Conservation (phyloP, 1,284 basidiomycete genomes). For the Pyrrhoderma lamaoense region DNA sequence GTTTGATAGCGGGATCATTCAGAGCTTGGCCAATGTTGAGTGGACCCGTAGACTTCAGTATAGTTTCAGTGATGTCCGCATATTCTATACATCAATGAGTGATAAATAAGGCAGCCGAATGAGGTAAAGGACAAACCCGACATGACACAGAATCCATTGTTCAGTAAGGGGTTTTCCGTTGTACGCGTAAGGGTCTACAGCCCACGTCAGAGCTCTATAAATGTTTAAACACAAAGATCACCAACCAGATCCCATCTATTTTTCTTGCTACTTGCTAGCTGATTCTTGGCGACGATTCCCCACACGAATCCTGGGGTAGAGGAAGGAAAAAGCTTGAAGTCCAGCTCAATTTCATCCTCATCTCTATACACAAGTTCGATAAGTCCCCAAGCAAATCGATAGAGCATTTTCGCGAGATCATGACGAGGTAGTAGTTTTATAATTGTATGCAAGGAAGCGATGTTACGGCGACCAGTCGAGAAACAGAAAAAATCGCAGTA, state of each 20-base stretch:
- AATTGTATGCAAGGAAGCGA: slow-evolving; percentile 72
- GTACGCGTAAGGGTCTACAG: slow-evolving; percentile 73
- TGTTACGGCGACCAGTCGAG: slow-evolving; percentile 75
- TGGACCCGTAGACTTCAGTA: slow-evolving; percentile 58
- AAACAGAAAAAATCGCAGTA: slow-evolving; percentile 75
- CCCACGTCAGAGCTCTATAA: not conserved
- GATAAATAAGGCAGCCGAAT: slow-evolving; percentile 13
- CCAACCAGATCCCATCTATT: slow-evolving; percentile 81
- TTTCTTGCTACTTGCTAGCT: slow-evolving; percentile 60
- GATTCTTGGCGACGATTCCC: slow-evolving; percentile 75
- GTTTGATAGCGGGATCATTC: slow-evolving; percentile 55
- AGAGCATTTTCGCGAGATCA: slow-evolving; percentile 63
- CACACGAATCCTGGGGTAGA: slow-evolving; percentile 64
- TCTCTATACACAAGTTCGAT: slow-evolving; percentile 70
- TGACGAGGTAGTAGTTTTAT: slow-evolving; percentile 76
- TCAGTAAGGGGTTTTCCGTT: slow-evolving; percentile 56
- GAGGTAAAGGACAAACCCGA: slow-evolving; percentile 38
- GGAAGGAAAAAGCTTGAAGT: slow-evolving; percentile 64
- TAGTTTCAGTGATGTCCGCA: slow-evolving; percentile 71
- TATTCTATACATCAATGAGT: slow-evolving; percentile 43
- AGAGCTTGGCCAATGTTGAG: slow-evolving; percentile 53
- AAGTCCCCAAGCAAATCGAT: slow-evolving; percentile 53
- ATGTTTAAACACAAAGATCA: slow-evolving; percentile 17
- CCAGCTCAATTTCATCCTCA: slow-evolving; percentile 62
- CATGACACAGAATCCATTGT: slow-evolving; percentile 61